These are phyloP conservation scores for Fusarium clavum DNA, from an alignment of 2,329 filamentous ascomycete species.

Conservation along the genomic window DNA sequence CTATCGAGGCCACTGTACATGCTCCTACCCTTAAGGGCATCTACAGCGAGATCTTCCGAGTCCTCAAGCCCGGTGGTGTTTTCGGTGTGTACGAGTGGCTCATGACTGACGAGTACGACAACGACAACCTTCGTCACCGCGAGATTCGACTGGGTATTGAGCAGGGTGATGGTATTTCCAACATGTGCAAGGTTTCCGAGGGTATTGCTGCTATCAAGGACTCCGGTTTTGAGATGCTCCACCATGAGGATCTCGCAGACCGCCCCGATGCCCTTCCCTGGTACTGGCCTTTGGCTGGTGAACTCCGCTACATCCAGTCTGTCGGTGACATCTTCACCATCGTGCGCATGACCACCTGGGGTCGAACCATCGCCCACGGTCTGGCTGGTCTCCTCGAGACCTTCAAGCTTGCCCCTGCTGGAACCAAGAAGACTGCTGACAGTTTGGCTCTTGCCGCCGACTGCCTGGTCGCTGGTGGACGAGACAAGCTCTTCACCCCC, in stretches of 20 bases:
- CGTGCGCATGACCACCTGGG: constrained; percentile 88
- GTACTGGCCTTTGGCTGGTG: constrained; percentile 93
- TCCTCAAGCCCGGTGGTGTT: constrained; percentile 93
- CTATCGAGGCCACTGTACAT: constrained; percentile 96
- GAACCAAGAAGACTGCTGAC: constrained; percentile 95
- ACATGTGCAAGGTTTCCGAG: constrained; percentile 92
- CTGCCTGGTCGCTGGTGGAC: constrained; percentile 85
- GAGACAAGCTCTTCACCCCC: constrained; percentile 93
- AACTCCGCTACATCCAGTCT: constrained; percentile 85
- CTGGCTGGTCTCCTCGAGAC: constrained; percentile 82
- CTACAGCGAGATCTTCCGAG: constrained; percentile 93
- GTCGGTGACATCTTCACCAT: constrained; percentile 85
- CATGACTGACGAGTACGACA: constrained; percentile 97
- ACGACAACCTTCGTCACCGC: constrained; percentile 85
- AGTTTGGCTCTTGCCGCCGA: constrained; percentile 85
- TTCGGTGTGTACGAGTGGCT: constrained; percentile 99
- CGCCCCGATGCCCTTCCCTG: constrained; percentile 82
- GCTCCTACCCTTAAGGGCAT: constrained; percentile 91
- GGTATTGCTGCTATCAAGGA: constrained; percentile 84
- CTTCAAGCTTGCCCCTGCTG: constrained; percentile 78
- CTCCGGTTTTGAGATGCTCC: constrained; percentile 85
- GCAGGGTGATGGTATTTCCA: constrained; percentile 94
- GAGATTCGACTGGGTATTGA: constrained; percentile 95
- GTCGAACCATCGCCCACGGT: constrained; percentile 78
- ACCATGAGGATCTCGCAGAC: constrained; percentile 87